Conservation (phyloP, 2,329 filamentous ascomycete species). For the Pseudogymnoascus sp. region DNA sequence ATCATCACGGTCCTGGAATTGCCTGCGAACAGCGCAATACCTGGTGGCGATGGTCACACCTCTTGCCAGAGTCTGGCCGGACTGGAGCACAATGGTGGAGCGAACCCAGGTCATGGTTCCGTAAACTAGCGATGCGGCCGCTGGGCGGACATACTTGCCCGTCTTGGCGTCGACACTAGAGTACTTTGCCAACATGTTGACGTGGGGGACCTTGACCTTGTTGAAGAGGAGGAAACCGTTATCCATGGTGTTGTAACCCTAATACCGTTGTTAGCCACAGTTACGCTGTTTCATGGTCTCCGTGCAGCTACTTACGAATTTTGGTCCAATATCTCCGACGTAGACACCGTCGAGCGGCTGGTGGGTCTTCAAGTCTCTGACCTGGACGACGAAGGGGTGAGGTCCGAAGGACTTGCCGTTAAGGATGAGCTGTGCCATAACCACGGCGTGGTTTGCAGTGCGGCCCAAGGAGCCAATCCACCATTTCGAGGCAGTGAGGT, state of each 20-base stretch:
- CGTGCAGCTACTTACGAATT: conserved; percentile 41
- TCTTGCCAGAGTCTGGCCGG: conserved; percentile 61
- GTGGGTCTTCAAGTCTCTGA: conserved; percentile 62
- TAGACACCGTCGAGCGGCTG: conserved; percentile 60
- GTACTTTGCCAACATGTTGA: conserved; percentile 66
- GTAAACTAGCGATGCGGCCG: conserved; percentile 60
- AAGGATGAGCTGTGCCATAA: conserved; percentile 69
- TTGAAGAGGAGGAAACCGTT: conserved; percentile 75
- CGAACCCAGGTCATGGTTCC: conserved; percentile 71
- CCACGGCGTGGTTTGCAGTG: conserved; percentile 67
- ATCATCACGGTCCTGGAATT: conserved; percentile 69
- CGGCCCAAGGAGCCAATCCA: conserved; percentile 75
- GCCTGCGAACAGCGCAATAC: conserved; percentile 65
- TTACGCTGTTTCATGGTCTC: not conserved
- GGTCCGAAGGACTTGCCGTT: conserved; percentile 62
- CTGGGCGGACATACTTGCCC: conserved; percentile 58
- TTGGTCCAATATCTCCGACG: conserved; percentile 73
- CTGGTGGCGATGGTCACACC: conserved; percentile 72
- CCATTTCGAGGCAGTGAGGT: conserved; percentile 71
- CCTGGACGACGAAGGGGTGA: conserved; percentile 70
- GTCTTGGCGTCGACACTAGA: conserved; percentile 60
- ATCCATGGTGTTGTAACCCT: conserved; percentile 68
- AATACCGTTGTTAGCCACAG: not conserved
- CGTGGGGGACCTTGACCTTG: conserved; percentile 64
- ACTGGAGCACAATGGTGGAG: conserved; percentile 64